Evolutionary conservation across 1,139 yeast genomes (phyloP), one percentile per base, ranked within the genome.

Genomic region (Tardiomyces blankii): DNA sequence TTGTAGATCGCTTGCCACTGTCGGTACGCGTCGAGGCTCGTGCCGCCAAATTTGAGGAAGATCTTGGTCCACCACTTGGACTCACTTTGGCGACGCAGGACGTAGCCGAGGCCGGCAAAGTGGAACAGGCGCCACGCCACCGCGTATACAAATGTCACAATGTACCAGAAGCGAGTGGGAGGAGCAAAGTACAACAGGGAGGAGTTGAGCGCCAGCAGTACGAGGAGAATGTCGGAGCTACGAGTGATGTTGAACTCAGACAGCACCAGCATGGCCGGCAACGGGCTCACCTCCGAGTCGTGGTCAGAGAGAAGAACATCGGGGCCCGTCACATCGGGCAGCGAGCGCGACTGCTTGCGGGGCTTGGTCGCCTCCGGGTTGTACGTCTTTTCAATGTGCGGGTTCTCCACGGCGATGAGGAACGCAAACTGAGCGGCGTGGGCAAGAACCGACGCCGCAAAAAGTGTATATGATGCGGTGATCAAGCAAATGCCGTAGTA

Each of bases 361-460:
- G 43, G n/a, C 11, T 4, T n/a, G 13, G 12, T n/a, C 13, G 38
- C 8, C 18, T 18, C 21, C n/a, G 66, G 61, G 42, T 61, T 63
- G 62, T 86, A 86, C 30, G 84, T 85, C 64, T 83, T 83, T 51
- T 84, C 89, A 56, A 86, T 86, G 63, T 86, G 95, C 27, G 95
- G 95, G 55, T 82, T 84, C 64, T 86, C 95, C 46, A 86, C 89
- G 51, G 72, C 72, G 52, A 81, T 82, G 62, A 86, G 69, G 57
- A 86, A 86, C 39, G 80, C 72, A 74, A 86, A 85, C 62, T 86
- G 95, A 50, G 80, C 70, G 49, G 82, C 75, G 63, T 86, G 95
- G 5, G 94, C 95, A 50, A 79, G 66, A 18, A 85, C 67, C 1
- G 95, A 85, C 35, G 83, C 82, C 28, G 75, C 67, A 52, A 86